Conservation (phyloP, 176 grass and related monocot genomes). For the bread wheat (Triticum aestivum) region IWGSC_CS_RefSeq_v2.1 NC_057800.1:45822025-45822524, state of each 20-base stretch:
- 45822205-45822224: not conserved
- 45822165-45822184: slow-evolving; percentile 95
- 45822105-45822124: not conserved
- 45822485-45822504: slow-evolving; percentile 83
- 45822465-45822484: slow-evolving; percentile 73
- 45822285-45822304: slow-evolving; percentile 93
- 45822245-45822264: not conserved
- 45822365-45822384: not conserved
- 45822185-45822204: not conserved
- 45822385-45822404: not conserved
- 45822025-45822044: slow-evolving; percentile 36
- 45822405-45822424: not conserved
- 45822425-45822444: not conserved
- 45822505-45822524: slow-evolving; percentile 75
- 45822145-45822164: slow-evolving; percentile 71
- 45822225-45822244: not conserved
- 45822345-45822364: slow-evolving; percentile 80
- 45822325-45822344: slow-evolving; percentile 71
- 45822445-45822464: slow-evolving; percentile 62
- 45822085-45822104: not conserved
- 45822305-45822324: slow-evolving; percentile 71
- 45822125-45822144: slow-evolving; percentile 56
- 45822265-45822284: slow-evolving; percentile 62
- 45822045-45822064: slow-evolving; percentile 22
- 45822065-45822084: slow-evolving; percentile 5